phyloP scores from a whole-genome alignment of 23 red algal species.

The Pyropia haitanensis region DNA sequence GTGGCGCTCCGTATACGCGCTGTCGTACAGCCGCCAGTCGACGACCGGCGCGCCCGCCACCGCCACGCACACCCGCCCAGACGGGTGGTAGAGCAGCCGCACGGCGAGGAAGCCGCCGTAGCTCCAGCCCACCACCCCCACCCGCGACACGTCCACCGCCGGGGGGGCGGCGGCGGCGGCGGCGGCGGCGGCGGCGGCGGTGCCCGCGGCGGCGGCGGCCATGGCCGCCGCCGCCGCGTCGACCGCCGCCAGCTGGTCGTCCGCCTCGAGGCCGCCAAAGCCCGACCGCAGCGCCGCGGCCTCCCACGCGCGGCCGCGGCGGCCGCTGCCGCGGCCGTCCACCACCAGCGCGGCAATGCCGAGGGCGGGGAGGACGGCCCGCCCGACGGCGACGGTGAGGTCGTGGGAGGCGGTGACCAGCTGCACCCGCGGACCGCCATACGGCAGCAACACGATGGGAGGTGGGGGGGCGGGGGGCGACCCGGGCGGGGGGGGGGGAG shows the following conservation, averaged over 20 bases:
- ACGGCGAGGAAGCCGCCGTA: slow-evolving; percentile 21
- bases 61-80: slow-evolving; percentile 1
- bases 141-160: slow-evolving; percentile 1
- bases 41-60: slow-evolving; percentile 21
- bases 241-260: slow-evolving; percentile 3
- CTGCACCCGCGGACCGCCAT: slow-evolving; percentile 24
- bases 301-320: slow-evolving; percentile 10
- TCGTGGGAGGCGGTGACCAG: slow-evolving; percentile 4
- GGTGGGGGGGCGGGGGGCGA: too few relatives aligned
- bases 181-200: too few relatives aligned
- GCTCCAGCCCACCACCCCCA: slow-evolving; percentile 17
- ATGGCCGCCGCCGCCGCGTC: neutral
- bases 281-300: neutral
- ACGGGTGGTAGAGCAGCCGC: neutral
- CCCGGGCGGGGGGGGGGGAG: neutral
- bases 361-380: neutral
- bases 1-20: slow-evolving; percentile 14
- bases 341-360: slow-evolving; percentile 11
- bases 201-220: neutral
- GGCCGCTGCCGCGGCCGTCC: slow-evolving; percentile 2
- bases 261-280: slow-evolving; percentile 5
- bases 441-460: slow-evolving; percentile 6
- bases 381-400: neutral
- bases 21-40: slow-evolving; percentile 13
- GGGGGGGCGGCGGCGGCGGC: too few relatives aligned